Conservation (phyloP, 441 rosid genomes). For the Eutrema salsugineum region DNA sequence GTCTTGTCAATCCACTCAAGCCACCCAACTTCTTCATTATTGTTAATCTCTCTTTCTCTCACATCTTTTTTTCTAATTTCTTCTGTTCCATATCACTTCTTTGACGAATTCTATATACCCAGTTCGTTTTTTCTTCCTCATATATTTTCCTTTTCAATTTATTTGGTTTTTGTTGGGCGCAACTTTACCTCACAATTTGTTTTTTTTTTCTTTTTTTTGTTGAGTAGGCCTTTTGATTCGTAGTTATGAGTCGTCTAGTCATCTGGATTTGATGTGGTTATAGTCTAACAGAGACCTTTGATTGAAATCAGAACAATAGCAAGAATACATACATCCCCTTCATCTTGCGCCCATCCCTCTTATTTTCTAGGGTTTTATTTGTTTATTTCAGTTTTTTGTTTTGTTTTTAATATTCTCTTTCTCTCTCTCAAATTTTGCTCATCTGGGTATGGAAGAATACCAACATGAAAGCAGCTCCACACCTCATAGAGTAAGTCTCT, state of each 20-base stretch:
- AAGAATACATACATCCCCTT: conserved; percentile 26
- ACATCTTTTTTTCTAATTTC: conserved; percentile 1
- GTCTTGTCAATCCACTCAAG: conserved; percentile 81
- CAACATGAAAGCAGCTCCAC: conserved; percentile 56
- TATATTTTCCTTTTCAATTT: conserved; percentile 2
- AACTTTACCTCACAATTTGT: conserved; percentile 48
- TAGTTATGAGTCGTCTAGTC: conserved; percentile 29
- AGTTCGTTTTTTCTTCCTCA: conserved; percentile 18
- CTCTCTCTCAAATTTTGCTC: conserved; percentile 5
- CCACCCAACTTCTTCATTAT: conserved; percentile 56
- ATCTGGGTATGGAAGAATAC: conserved; percentile 71
- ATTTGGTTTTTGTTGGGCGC: conserved; percentile 39
- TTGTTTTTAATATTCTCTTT: conserved; percentile 5
- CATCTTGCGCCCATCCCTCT: conserved; percentile 3
- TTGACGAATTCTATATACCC: conserved; percentile 22
- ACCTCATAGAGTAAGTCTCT: conserved; percentile 64
- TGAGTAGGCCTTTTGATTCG: conserved; percentile 5
- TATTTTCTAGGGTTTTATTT: conserved; percentile 50
- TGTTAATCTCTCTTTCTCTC: conserved; percentile 25
- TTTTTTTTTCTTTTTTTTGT: conserved; percentile 11
- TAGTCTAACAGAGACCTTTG: conserved; percentile 29
- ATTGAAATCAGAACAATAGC: conserved; percentile 33
- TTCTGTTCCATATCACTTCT: conserved; percentile 29
- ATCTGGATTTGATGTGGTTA: conserved; percentile 32
- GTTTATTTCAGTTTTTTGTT: background rate